A percentile compares a stretch with the other conserved stretches of the same genome.
Evolutionary conservation across 257 asterid species (phyloP).

Genomic region (Nicotiana tomentosiformis): DNA sequence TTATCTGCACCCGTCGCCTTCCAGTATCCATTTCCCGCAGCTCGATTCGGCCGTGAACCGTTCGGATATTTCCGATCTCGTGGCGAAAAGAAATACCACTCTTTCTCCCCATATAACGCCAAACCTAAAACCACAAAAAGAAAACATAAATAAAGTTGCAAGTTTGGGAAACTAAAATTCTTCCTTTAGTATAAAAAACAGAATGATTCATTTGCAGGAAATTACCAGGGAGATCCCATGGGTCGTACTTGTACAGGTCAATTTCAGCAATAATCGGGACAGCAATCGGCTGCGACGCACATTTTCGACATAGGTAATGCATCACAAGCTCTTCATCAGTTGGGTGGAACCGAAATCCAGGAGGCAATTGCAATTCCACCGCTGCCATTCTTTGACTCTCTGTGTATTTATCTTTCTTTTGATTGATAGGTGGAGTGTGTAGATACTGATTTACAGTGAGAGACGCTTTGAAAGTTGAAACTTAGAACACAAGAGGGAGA

Average conservation of each 20-base stretch:
- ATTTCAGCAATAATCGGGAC: constrained; percentile 82
- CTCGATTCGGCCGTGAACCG: constrained; percentile 86
- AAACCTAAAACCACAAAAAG: constrained; percentile 28
- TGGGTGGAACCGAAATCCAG: constrained; percentile 89
- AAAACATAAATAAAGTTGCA: background rate
- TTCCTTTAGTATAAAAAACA: background rate
- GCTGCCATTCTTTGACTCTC: constrained; percentile 21
- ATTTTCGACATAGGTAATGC: constrained; percentile 72
- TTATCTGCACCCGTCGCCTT: constrained; percentile 94
- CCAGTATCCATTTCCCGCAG: constrained; percentile 92
- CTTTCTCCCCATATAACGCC: constrained; percentile 85
- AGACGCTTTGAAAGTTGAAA: constrained; percentile 46
- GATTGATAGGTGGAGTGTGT: background rate
- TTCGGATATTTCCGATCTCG: constrained; percentile 89
- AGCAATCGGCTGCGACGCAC: constrained; percentile 51
- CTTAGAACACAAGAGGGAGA: constrained; percentile 31
- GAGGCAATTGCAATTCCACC: constrained; percentile 58
- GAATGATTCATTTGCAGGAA: background rate
- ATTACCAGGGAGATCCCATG: constrained; percentile 86
- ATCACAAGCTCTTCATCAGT: constrained; percentile 87
- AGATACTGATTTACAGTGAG: background rate
- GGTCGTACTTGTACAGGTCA: constrained; percentile 75
- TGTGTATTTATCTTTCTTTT: background rate
- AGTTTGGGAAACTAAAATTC: background rate
- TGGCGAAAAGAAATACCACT: constrained; percentile 90